These are phyloP conservation scores for Eucalyptus erythrocorys DNA, from an alignment of 345 rosid species.

Conservation along the genomic window DNA sequence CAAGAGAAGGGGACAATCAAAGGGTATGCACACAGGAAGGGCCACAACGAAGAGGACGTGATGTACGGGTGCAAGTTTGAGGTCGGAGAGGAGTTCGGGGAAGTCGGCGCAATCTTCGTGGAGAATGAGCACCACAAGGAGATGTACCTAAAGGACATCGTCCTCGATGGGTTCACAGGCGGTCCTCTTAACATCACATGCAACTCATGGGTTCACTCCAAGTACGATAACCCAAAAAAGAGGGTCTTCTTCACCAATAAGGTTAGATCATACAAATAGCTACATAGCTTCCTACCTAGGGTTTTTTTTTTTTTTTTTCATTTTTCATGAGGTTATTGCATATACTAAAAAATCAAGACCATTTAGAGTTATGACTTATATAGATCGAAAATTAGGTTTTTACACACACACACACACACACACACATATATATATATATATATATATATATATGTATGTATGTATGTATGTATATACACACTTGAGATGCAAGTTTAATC, in stretches of 20 bases:
- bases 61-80: conserved; percentile 42
- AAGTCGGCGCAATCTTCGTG: conserved; percentile 43
- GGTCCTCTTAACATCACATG: conserved; percentile 34
- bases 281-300: neutral
- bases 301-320: neutral
- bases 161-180: conserved; percentile 22
- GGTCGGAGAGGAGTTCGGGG: conserved; percentile 45
- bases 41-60: conserved; percentile 8
- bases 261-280: conserved; percentile 4
- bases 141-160: conserved; percentile 36
- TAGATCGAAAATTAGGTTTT: neutral
- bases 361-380: neutral
- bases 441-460: too few species aligned
- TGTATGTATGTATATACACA: too few species aligned
- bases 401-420: too few species aligned
- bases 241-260: conserved; percentile 58
- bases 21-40: conserved; percentile 29
- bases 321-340: neutral
- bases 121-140: conserved; percentile 73
- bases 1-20: conserved; percentile 31
- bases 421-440: neutral
- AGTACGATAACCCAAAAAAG: conserved; percentile 22
- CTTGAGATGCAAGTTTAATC: neutral
- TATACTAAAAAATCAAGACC: neutral
- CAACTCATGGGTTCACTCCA: conserved; percentile 55